Evolutionary conservation across 2,329 filamentous ascomycete genomes (phyloP).

Genomic region (Aspergillus felis): DNA sequence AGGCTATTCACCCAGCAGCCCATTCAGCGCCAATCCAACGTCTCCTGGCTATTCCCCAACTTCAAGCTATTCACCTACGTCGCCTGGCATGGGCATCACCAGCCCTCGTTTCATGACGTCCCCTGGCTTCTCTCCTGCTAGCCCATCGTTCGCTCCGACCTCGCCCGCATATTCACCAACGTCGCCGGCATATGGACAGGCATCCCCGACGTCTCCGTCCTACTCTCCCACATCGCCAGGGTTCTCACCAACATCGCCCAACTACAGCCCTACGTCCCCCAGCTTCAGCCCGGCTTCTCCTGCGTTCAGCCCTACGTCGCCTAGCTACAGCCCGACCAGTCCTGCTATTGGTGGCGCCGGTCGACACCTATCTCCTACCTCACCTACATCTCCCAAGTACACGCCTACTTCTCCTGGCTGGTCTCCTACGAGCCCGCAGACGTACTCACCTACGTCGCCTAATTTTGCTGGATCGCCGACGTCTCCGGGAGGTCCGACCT

Average conservation of each 20-base stretch:
- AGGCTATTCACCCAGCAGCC: constrained; percentile 64
- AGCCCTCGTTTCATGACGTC: constrained; percentile 55
- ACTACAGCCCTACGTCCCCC: constrained; percentile 59
- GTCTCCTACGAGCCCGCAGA: constrained; percentile 45
- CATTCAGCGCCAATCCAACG: constrained; percentile 68
- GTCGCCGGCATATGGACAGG: constrained; percentile 65
- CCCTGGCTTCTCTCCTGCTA: constrained; percentile 52
- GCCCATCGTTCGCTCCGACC: constrained; percentile 52
- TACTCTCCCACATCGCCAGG: constrained; percentile 55
- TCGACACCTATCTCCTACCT: constrained; percentile 42
- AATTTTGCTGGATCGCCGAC: constrained; percentile 46
- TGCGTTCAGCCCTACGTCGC: constrained; percentile 54
- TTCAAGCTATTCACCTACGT: constrained; percentile 69
- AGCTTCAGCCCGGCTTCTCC: constrained; percentile 51
- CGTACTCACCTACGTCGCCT: constrained; percentile 49
- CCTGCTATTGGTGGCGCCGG: constrained; percentile 42
- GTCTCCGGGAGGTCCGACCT: constrained; percentile 38
- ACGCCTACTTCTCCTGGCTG: constrained; percentile 54
- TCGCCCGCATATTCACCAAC: constrained; percentile 71
- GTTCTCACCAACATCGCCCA: constrained; percentile 56
- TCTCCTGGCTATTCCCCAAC: constrained; percentile 64
- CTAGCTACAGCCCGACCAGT: constrained; percentile 55
- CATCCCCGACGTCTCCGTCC: constrained; percentile 58
- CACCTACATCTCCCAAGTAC: constrained; percentile 51
- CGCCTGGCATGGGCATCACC: constrained; percentile 59